Conservation (phyloP, 768 basidiomycete species). For the Amanita polypyramis region DNA sequence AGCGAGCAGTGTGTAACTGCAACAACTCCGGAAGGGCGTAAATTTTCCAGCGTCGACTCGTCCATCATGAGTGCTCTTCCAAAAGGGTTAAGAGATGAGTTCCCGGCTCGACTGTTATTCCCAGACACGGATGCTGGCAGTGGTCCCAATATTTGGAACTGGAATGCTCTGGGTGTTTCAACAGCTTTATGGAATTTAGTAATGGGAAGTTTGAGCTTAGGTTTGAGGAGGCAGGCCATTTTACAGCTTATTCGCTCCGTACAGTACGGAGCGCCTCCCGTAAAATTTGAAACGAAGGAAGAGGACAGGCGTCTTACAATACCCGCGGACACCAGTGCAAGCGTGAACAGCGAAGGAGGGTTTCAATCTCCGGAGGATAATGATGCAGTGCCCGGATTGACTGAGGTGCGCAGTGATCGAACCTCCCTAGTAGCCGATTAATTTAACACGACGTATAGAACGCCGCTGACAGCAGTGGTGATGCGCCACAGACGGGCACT, state of each 20-base stretch:
- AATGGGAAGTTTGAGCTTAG: constrained; percentile 42
- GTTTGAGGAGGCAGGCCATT: constrained; percentile 53
- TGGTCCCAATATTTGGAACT: constrained; percentile 60
- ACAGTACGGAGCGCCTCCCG: constrained; percentile 40
- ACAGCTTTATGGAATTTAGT: constrained; percentile 67
- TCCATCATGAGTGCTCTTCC: constrained; percentile 66
- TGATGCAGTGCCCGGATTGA: background rate
- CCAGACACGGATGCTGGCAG: constrained; percentile 48
- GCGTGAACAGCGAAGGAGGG: background rate
- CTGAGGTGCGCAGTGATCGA: background rate
- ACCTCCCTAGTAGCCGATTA: background rate
- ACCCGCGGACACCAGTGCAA: background rate
- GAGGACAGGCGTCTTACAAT: constrained; percentile 12
- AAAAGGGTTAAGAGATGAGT: constrained; percentile 57
- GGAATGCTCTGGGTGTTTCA: constrained; percentile 68
- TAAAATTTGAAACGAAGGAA: constrained; percentile 23
- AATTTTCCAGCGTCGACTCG: constrained; percentile 62
- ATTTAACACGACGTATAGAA: background rate
- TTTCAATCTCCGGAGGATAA: background rate
- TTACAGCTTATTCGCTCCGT: constrained; percentile 47
- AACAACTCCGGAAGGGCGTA: constrained; percentile 42
- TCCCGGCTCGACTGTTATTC: constrained; percentile 54
- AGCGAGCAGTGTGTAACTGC: constrained; percentile 35
- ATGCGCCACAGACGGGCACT: background rate
- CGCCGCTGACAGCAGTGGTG: background rate